Base-by-base conservation (phyloP, 345 rosid species). In the Salix viminalis region DNA sequence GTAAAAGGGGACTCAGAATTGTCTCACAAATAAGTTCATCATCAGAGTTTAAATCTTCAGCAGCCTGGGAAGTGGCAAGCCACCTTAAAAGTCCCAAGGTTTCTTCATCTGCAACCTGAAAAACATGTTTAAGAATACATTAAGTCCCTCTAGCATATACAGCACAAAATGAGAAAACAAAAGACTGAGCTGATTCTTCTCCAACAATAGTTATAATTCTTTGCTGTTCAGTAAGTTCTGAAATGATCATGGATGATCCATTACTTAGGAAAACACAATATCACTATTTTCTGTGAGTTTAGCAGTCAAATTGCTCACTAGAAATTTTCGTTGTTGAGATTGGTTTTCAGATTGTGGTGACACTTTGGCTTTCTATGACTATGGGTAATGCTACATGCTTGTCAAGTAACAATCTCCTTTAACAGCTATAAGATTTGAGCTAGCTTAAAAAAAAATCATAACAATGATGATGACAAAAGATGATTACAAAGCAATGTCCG, bases 1-100 rank as follows among this genome's bases (percentile, higher is more conserved):
- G 97, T 70, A 95, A 77, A 56, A 91, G 77, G 68, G 97, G 99
- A 75, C 89, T 89, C 85, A 96, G 87, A 80, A 96, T 89, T 56
- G 89, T 86, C 80, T 90, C 98, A 61, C 87, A 82, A 75, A 86
- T 87, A 84, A 93, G 88, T 83, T 96, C 99, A 89, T 95, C 99
- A 83, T 95, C 99, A 34, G 97, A 93, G 81, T 91, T 91, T 82
- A 96, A 84, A 78, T 96, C 99, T 81, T 91, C 98, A 73, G 83
- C 90, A 82, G 94, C 96, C 81, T 96, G 98, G 62, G 96, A 88
- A 83, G 91, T 83, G 73, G 98, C 96, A 78, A 96, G 88, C 99
- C 99, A 96, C 84, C 85, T 91, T 71, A 93, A 84, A 79, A 96
- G 92, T 50, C 77, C 88, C 77, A 93, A 83, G 70, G 91, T 93